These are phyloP conservation scores for Pseudocercospora fuligena DNA, from an alignment of 2,329 filamentous ascomycete species.

Conservation along the genomic window DNA sequence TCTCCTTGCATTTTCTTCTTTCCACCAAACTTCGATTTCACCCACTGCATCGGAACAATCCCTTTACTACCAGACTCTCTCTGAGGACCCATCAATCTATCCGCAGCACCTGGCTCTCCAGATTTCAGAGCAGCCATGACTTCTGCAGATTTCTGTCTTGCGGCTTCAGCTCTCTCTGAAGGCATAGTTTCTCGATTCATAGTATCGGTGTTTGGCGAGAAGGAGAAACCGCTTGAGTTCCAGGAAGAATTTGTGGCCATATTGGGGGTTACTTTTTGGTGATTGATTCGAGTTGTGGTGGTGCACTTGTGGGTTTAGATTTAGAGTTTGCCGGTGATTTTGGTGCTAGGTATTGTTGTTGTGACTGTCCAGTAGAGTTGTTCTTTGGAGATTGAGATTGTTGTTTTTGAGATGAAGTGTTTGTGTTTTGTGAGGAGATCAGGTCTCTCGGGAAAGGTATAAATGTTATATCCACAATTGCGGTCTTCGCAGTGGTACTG, in stretches of 20 bases:
- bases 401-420: background rate
- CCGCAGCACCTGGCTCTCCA: slow-evolving; percentile 34
- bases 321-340: too few species aligned
- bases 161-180: slow-evolving; percentile 31
- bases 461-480: slow-evolving; percentile 8
- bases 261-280: background rate
- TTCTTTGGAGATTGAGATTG: background rate
- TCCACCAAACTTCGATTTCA: slow-evolving; percentile 18
- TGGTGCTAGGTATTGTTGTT: background rate
- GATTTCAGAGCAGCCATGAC: slow-evolving; percentile 36
- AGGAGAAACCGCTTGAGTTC: slow-evolving; percentile 27
- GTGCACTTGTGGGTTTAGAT: background rate
- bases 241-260: slow-evolving; percentile 26
- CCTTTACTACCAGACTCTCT: slow-evolving; percentile 19
- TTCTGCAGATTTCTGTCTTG: slow-evolving; percentile 29
- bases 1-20: slow-evolving; percentile 13
- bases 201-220: slow-evolving; percentile 32
- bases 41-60: slow-evolving; percentile 15
- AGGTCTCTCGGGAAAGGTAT: background rate
- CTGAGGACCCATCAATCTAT: slow-evolving; percentile 31
- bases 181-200: slow-evolving; percentile 33
- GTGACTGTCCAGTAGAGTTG: background rate
- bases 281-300: background rate
- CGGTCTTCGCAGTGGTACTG: background rate
- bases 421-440: background rate